These are phyloP conservation scores for Gossypium aridum DNA, from an alignment of 441 rosid genomes.

Conservation along the genomic window DNA sequence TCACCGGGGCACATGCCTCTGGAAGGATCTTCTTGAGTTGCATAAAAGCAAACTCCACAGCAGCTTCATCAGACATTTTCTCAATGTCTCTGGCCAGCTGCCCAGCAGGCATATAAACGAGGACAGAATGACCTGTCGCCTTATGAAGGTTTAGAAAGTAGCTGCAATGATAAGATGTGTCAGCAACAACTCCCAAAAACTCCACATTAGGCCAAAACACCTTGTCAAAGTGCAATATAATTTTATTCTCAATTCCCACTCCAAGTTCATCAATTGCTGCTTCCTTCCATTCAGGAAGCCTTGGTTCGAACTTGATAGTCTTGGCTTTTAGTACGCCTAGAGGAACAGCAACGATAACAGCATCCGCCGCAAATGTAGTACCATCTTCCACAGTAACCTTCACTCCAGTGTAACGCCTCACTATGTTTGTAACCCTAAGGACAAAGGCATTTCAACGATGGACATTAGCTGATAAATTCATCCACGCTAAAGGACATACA, in stretches of 20 bases:
- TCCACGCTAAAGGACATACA: background rate
- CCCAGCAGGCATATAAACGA: conserved; percentile 97
- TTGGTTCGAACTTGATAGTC: conserved; percentile 66
- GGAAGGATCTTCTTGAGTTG: conserved; percentile 92
- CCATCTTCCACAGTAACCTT: conserved; percentile 79
- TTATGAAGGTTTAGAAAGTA: conserved; percentile 94
- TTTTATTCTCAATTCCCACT: conserved; percentile 92
- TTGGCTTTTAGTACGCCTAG: conserved; percentile 83
- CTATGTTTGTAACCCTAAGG: conserved; percentile 63
- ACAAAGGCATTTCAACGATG: background rate
- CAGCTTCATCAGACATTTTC: conserved; percentile 89
- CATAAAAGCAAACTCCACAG: conserved; percentile 72
- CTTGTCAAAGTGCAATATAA: conserved; percentile 65
- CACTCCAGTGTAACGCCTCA: conserved; percentile 64
- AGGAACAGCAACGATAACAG: conserved; percentile 74
- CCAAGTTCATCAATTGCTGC: conserved; percentile 82
- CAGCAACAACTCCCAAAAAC: conserved; percentile 93
- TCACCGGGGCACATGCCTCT: conserved; percentile 75
- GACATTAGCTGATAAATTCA: conserved; percentile 3
- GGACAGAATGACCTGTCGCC: conserved; percentile 82
- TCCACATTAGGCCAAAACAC: conserved; percentile 99
- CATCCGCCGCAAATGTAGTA: conserved; percentile 67
- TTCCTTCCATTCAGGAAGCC: conserved; percentile 91
- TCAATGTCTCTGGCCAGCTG: conserved; percentile 93
- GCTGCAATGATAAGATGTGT: conserved; percentile 83